Conservation (phyloP, 345 rosid species). For the Excoecaria agallocha region DNA sequence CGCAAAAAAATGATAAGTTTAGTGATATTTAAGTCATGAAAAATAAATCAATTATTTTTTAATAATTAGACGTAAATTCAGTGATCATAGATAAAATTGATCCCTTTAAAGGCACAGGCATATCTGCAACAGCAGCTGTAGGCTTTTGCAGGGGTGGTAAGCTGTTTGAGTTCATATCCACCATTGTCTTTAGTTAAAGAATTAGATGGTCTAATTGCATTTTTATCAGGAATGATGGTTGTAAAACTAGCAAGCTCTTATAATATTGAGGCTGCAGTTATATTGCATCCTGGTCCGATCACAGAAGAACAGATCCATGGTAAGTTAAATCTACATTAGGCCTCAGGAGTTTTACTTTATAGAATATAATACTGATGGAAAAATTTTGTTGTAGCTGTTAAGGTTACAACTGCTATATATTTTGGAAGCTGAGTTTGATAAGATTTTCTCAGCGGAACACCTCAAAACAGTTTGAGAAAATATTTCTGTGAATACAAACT, state of each 20-base stretch:
- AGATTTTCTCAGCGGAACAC: conserved; percentile 1
- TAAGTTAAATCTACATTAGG: background rate
- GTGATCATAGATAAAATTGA: too few species aligned
- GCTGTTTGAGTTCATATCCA: background rate
- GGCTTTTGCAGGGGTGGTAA: conserved; percentile 54
- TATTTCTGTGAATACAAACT: background rate
- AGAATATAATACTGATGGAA: too few species aligned
- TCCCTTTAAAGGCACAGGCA: conserved; percentile 33
- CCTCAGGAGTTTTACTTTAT: too few species aligned
- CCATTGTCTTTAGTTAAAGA: too few species aligned
- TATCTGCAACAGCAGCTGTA: conserved; percentile 37
- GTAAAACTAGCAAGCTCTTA: conserved; percentile 2
- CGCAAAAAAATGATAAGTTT: too few species aligned
- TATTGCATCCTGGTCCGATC: conserved; percentile 7
- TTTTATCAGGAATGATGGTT: background rate
- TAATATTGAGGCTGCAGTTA: conserved; percentile 1
- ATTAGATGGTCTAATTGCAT: background rate
- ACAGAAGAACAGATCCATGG: conserved; percentile 4
- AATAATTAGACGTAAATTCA: too few species aligned
- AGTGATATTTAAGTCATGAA: too few species aligned
- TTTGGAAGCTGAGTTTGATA: conserved; percentile 4
- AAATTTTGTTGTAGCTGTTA: background rate
- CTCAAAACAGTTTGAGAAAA: background rate
- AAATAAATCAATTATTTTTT: too few species aligned
- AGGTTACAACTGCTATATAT: background rate